phyloP scores from a whole-genome alignment of 164 flowering plant species.

The Dillenia suffruticosa region DNA sequence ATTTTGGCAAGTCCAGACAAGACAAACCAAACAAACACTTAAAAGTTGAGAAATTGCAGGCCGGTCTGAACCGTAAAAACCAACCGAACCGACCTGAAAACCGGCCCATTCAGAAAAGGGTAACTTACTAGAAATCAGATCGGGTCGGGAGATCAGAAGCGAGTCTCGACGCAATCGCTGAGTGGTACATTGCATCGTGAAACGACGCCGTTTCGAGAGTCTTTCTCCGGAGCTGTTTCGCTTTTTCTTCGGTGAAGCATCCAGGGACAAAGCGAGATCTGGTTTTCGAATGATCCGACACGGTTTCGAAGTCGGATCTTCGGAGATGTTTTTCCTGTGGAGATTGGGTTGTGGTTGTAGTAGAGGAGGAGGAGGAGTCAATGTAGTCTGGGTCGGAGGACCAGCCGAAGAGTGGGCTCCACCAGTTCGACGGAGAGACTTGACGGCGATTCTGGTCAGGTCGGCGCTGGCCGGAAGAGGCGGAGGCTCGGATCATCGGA shows the following conservation, averaged over 20 bases:
- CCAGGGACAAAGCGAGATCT: slow-evolving; percentile 35
- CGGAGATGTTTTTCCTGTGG: neutral
- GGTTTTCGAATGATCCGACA: neutral
- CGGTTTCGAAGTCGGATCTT: slow-evolving; percentile 11
- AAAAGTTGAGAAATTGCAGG: too few relatives aligned
- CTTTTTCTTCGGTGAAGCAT: slow-evolving; percentile 80
- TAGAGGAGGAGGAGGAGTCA: slow-evolving; percentile 16
- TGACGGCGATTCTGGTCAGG: slow-evolving; percentile 20
- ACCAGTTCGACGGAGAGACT: slow-evolving; percentile 44
- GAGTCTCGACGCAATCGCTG: slow-evolving; percentile 83
- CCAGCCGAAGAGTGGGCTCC: slow-evolving; percentile 72
- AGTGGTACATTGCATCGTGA: slow-evolving; percentile 89
- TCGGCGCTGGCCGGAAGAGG: slow-evolving; percentile 19
- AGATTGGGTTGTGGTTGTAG: neutral
- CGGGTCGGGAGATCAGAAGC: slow-evolving; percentile 59
- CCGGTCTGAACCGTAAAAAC: too few relatives aligned
- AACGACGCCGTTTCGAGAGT: slow-evolving; percentile 45
- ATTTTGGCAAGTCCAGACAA: too few relatives aligned
- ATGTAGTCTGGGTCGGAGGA: slow-evolving; percentile 72
- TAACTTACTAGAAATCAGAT: neutral
- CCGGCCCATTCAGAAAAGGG: too few relatives aligned
- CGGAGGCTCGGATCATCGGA: slow-evolving; percentile 25
- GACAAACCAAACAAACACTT: too few relatives aligned
- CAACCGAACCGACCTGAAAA: too few relatives aligned
- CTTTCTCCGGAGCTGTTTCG: slow-evolving; percentile 60